Evolutionary conservation across 345 rosid species (phyloP).

Genomic region (Salix caprea): DNA sequence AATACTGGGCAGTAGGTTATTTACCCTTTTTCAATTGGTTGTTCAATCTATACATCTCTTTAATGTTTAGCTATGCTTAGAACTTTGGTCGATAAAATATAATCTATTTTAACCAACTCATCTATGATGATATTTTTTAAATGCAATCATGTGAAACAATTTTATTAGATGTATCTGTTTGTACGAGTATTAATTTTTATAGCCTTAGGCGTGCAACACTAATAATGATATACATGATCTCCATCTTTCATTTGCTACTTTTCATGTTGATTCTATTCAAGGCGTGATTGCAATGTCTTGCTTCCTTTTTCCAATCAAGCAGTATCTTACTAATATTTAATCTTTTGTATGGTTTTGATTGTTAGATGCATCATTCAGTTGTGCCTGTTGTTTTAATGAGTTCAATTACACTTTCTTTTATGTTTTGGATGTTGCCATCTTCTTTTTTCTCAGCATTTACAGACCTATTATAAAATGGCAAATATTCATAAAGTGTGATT

Average conservation of each 20-base stretch:
- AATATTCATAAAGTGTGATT: background rate
- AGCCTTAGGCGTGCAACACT: background rate
- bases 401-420: background rate
- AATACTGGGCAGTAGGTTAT: conserved; percentile 78
- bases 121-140: background rate
- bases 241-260: background rate
- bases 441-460: background rate
- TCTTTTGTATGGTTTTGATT: background rate
- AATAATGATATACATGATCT: background rate
- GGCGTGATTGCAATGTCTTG: background rate
- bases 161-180: background rate
- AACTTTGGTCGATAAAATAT: background rate
- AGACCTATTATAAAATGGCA: background rate
- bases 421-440: background rate
- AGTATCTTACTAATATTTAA: background rate
- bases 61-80: background rate
- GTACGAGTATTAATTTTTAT: background rate
- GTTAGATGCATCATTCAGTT: background rate
- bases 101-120: background rate
- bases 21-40: background rate
- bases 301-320: background rate
- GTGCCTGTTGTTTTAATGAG: background rate
- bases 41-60: background rate
- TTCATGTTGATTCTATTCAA: background rate
- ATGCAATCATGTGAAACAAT: background rate